phyloP scores from a whole-genome alignment of 345 rosid species.

The Odontarrhena argentea region DNA sequence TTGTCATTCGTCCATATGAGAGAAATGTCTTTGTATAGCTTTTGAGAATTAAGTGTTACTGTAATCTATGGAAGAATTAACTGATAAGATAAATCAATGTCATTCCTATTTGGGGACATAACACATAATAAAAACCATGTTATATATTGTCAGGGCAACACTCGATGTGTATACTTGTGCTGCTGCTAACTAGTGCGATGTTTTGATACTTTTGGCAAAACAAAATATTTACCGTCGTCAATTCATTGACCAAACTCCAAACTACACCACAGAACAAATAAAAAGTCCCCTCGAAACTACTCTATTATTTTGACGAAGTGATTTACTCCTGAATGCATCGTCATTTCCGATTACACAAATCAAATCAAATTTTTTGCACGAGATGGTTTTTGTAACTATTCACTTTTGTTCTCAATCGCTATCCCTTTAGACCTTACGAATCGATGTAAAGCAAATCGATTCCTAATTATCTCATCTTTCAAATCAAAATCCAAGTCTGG shows the following conservation, averaged over 20 bases:
- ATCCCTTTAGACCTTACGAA: slow-evolving; percentile 17
- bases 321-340: slow-evolving; percentile 7
- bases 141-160: neutral
- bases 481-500: slow-evolving; percentile 26
- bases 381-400: slow-evolving; percentile 2
- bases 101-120: neutral
- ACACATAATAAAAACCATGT: neutral
- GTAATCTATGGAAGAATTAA: neutral
- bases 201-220: too few species aligned
- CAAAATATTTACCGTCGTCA: too few species aligned
- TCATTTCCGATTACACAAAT: slow-evolving; percentile 17
- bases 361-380: neutral
- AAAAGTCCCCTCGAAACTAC: neutral
- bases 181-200: neutral
- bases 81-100: too few species aligned
- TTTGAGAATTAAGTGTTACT: neutral
- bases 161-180: neutral
- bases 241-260: too few species aligned
- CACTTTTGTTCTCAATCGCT: neutral
- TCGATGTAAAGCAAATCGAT: slow-evolving; percentile 36
- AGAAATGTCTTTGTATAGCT: slow-evolving; percentile 10
- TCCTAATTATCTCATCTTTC: slow-evolving; percentile 1
- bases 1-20: neutral
- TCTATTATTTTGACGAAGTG: neutral
- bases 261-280: neutral